Conservation (phyloP, 2,329 filamentous ascomycete species). For the Mycogone perniciosa region DNA sequence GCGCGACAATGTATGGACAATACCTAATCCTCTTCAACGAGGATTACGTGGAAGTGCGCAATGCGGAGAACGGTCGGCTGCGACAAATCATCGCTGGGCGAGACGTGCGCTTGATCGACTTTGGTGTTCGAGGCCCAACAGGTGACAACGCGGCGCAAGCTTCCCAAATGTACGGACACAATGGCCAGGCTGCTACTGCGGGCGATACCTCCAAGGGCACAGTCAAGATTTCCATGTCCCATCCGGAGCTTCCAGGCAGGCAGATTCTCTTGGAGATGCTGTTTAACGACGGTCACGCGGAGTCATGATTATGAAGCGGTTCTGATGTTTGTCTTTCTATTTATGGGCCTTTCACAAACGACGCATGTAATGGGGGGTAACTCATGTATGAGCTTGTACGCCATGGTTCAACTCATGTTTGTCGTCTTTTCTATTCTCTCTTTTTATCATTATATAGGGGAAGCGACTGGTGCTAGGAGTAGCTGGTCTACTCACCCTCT, state of each 20-base stretch:
- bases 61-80: slow-evolving; percentile 89
- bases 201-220: slow-evolving; percentile 58
- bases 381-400: too few species aligned
- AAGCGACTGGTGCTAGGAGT: too few species aligned
- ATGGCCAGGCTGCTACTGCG: slow-evolving; percentile 28
- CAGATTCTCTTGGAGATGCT: slow-evolving; percentile 90
- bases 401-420: too few species aligned
- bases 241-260: slow-evolving; percentile 76
- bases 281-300: slow-evolving; percentile 75
- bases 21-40: slow-evolving; percentile 92
- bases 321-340: too few species aligned
- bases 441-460: too few species aligned
- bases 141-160: slow-evolving; percentile 38
- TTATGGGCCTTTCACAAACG: neutral
- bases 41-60: slow-evolving; percentile 94
- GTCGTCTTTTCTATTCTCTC: too few species aligned
- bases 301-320: slow-evolving; percentile 21
- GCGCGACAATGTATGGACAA: slow-evolving; percentile 82
- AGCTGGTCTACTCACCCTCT: too few species aligned
- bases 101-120: slow-evolving; percentile 86
- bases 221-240: slow-evolving; percentile 91
- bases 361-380: neutral
- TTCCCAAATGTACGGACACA: slow-evolving; percentile 29
- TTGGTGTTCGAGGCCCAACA: slow-evolving; percentile 62
- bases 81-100: slow-evolving; percentile 90